phyloP scores from a whole-genome alignment of 192 early-diverging fungal genomes.

The Podila verticillata region DNA sequence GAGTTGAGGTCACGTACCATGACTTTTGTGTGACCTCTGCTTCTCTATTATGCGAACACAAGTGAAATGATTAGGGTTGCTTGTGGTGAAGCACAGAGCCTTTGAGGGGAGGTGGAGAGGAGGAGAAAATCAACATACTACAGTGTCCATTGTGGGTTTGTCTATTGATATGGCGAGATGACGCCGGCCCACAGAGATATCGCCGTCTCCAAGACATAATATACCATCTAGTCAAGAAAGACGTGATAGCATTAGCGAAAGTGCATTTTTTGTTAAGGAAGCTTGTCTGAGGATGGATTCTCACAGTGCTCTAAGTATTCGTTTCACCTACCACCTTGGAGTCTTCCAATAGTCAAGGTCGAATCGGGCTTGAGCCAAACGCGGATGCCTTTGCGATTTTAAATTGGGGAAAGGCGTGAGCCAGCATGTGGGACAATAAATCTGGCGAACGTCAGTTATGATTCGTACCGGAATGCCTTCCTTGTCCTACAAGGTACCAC shows the following conservation, averaged over 20 bases:
- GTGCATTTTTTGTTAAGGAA: too few species aligned
- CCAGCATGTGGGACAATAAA: neutral
- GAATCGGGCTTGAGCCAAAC: constrained; percentile 48
- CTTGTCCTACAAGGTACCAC: constrained; percentile 43
- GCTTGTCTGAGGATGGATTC: neutral
- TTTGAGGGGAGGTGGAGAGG: too few species aligned
- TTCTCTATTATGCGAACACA: constrained; percentile 8
- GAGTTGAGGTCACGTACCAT: constrained; percentile 34
- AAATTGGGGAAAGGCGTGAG: too few species aligned
- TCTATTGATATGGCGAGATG: constrained; percentile 24
- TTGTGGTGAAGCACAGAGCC: neutral
- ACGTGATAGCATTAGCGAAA: too few species aligned
- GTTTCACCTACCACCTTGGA: constrained; percentile 10
- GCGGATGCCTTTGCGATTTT: constrained; percentile 12
- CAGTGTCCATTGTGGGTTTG: constrained; percentile 29
- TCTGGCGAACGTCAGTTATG: neutral
- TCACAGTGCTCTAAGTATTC: neutral
- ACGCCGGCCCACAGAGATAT: constrained; percentile 29
- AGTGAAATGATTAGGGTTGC: neutral
- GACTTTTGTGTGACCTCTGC: constrained; percentile 22
- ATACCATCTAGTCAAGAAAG: constrained; percentile 13
- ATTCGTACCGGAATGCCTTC: constrained; percentile 16
- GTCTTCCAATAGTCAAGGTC: constrained; percentile 37
- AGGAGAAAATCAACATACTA: constrained; percentile 21
- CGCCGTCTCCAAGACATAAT: constrained; percentile 11